A percentile compares a stretch with the other conserved stretches of the same genome.
Conservation (phyloP, 1,139 yeast species). For the Tardiomyces blankii region DNA sequence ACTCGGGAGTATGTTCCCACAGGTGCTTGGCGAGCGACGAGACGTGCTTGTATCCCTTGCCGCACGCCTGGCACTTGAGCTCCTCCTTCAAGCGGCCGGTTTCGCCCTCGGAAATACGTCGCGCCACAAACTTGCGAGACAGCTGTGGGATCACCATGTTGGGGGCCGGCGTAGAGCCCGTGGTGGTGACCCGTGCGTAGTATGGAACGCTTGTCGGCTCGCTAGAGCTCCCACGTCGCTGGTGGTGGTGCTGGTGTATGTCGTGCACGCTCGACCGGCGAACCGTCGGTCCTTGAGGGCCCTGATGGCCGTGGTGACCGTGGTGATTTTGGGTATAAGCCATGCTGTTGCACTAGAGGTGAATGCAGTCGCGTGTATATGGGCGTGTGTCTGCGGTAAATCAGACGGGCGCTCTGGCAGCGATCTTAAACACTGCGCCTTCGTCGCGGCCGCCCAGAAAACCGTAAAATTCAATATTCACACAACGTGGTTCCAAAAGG, state of each 20-base stretch:
- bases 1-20: constrained; percentile 89
- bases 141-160: constrained; percentile 21
- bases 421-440: neutral
- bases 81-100: constrained; percentile 76
- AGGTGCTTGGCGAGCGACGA: constrained; percentile 64
- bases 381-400: too few species aligned
- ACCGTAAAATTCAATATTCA: too few species aligned
- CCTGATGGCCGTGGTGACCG: neutral
- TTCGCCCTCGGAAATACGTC: constrained; percentile 79
- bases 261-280: neutral
- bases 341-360: neutral
- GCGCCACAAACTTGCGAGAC: constrained; percentile 64
- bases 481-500: too few species aligned
- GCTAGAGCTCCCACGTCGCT: neutral
- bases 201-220: neutral
- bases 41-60: constrained; percentile 80
- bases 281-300: too few species aligned
- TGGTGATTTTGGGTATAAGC: neutral
- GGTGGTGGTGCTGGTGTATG: neutral
- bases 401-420: neutral
- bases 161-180: neutral
- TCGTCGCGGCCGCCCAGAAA: neutral
- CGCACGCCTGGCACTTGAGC: constrained; percentile 79
- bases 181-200: neutral
- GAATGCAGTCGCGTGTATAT: too few species aligned